A percentile compares a stretch with the other conserved stretches of the same genome.
Evolutionary conservation across 257 asterid species (phyloP).

Genomic region (Ballota nigra): DNA sequence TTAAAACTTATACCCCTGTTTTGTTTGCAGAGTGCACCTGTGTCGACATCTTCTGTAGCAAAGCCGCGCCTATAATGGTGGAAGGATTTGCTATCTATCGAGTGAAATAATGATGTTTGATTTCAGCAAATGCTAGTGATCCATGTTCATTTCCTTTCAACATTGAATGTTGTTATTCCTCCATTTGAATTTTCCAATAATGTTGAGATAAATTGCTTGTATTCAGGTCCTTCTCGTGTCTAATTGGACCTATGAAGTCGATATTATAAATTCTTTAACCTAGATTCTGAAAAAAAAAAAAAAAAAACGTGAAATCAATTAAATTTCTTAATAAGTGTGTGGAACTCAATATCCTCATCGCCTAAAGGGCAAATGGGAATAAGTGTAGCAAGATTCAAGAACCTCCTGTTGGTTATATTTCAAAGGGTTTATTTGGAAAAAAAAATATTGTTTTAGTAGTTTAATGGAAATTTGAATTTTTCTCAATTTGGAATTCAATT

Average conservation of each 20-base stretch:
- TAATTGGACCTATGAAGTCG: neutral
- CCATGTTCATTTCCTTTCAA: neutral
- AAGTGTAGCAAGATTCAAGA: no score
- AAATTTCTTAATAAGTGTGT: no score
- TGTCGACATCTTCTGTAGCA: conserved; percentile 43
- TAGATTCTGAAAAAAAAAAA: no score
- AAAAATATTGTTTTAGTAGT: no score
- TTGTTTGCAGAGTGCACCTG: conserved; percentile 74
- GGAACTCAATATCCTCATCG: no score
- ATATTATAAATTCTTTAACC: neutral
- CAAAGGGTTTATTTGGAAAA: no score
- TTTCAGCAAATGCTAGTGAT: neutral
- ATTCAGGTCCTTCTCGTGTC: neutral
- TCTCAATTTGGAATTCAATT: no score
- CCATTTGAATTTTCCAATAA: neutral
- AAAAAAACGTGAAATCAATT: no score
- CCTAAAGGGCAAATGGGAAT: no score
- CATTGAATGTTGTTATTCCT: neutral
- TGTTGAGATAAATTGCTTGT: neutral
- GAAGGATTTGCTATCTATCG: neutral
- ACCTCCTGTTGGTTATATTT: no score
- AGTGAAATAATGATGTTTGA: conserved; percentile 2
- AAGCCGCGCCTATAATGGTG: conserved; percentile 73
- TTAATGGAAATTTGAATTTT: no score
- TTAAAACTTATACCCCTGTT: conserved; percentile 7